phyloP scores from a whole-genome alignment of 1,284 basidiomycete species.

The Mycosarcoma mackinlayi region DNA sequence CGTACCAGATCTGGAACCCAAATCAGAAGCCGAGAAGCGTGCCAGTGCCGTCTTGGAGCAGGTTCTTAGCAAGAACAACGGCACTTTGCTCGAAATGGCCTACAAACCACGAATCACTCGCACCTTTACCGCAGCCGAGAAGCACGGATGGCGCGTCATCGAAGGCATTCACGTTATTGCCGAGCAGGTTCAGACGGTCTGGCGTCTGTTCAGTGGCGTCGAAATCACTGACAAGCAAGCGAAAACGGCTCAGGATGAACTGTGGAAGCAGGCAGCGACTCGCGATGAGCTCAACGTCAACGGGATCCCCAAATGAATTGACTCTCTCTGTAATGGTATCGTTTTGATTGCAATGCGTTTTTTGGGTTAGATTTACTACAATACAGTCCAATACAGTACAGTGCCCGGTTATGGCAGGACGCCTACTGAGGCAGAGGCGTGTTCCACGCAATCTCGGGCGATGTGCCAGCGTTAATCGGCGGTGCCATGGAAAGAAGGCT shows the following conservation, averaged over 20 bases:
- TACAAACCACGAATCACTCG: constrained; percentile 17
- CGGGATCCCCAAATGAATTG: constrained; percentile 11
- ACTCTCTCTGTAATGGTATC: constrained; percentile 2
- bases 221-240: constrained; percentile 9
- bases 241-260: constrained; percentile 2
- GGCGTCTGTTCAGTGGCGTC: constrained; percentile 10
- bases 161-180: constrained; percentile 16
- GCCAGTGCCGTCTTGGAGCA: constrained; percentile 8
- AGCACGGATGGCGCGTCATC: constrained; percentile 12
- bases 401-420: neutral
- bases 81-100: constrained; percentile 12
- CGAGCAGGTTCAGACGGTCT: constrained; percentile 13
- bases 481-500: neutral
- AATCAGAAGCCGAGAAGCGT: constrained; percentile 11
- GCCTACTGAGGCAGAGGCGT: constrained; percentile 10
- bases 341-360: neutral
- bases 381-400: neutral
- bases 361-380: too few relatives aligned
- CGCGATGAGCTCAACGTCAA: constrained; percentile 14
- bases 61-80: constrained; percentile 3
- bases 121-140: constrained; percentile 4
- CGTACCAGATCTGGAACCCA: constrained; percentile 11
- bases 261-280: constrained; percentile 10
- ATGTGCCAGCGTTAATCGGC: neutral
- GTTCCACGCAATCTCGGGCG: neutral